Percentiles rank a stretch among this genome's conserved stretches.
These are phyloP conservation scores for Phytopythium delawarense DNA, from an alignment of 352 stramenopile species.

Conservation along the genomic window DNA sequence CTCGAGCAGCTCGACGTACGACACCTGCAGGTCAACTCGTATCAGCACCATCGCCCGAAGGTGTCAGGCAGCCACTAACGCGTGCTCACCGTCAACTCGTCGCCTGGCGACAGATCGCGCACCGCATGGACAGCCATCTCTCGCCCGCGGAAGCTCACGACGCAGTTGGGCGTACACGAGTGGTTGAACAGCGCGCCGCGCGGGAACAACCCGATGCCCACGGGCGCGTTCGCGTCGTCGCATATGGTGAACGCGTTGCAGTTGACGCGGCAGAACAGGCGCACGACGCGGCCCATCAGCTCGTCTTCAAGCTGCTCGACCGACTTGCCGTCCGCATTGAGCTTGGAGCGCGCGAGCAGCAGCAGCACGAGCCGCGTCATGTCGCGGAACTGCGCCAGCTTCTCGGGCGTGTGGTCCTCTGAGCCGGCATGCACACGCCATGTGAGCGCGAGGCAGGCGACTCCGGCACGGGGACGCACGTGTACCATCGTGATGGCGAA, in stretches of 20 bases:
- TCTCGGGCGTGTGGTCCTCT: conserved; percentile 30
- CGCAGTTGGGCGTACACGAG: conserved; percentile 65
- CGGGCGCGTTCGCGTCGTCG: conserved; percentile 35
- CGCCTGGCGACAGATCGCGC: conserved; percentile 25
- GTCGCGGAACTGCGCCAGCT: conserved; percentile 38
- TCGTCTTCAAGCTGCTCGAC: conserved; percentile 26
- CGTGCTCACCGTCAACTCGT: conserved; percentile 50
- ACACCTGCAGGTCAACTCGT: conserved; percentile 22
- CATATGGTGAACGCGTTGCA: conserved; percentile 80
- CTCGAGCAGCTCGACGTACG: conserved; percentile 68
- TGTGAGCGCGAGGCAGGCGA: too few species aligned
- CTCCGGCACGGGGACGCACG: neutral
- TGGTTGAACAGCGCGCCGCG: conserved; percentile 72
- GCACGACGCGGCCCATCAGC: conserved; percentile 30
- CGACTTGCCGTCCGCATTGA: conserved; percentile 10
- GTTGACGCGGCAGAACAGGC: conserved; percentile 67
- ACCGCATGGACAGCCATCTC: conserved; percentile 50
- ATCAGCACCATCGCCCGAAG: neutral
- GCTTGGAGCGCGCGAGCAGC: conserved; percentile 45
- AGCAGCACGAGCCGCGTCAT: conserved; percentile 62
- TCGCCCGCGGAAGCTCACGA: conserved; percentile 53
- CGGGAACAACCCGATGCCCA: conserved; percentile 65
- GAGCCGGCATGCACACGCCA: too few species aligned
- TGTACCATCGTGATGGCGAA: conserved; percentile 40
- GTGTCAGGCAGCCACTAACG: neutral